Conservation (phyloP, 2,329 filamentous ascomycete genomes). For the Fusarium algeriense region DNA sequence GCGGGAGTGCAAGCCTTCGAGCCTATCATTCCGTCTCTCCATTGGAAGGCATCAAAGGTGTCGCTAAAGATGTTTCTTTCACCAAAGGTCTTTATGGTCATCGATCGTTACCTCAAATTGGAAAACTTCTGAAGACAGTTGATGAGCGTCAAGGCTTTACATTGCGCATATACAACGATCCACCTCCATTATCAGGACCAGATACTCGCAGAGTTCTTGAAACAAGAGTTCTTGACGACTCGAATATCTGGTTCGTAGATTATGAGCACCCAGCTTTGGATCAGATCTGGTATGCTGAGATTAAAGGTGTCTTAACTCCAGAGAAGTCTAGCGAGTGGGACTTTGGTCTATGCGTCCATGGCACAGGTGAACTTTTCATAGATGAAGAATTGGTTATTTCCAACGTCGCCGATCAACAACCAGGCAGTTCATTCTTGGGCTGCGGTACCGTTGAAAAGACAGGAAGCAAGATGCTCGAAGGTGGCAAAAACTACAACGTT, state of each 20-base stretch:
- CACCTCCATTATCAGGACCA: accelerated
- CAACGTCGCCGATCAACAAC: neutral
- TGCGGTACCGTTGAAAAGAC: neutral
- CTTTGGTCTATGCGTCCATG: constrained; percentile 4
- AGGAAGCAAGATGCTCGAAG: neutral
- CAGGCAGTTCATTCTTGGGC: neutral
- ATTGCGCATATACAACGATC: neutral
- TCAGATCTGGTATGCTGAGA: neutral
- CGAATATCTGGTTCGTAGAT: constrained; percentile 4
- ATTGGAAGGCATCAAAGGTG: neutral
- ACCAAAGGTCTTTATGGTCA: neutral
- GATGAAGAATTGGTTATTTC: neutral
- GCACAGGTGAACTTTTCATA: neutral
- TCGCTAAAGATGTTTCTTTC: neutral
- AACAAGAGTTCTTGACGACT: neutral
- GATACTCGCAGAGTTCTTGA: neutral
- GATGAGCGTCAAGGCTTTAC: neutral
- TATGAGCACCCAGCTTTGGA: neutral
- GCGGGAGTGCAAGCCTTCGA: constrained; percentile 6
- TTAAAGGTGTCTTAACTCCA: neutral
- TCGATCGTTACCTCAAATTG: neutral
- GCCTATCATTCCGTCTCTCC: neutral
- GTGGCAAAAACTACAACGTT: neutral
- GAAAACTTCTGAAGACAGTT: neutral
- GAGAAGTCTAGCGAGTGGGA: neutral